A percentile compares a stretch with the other conserved stretches of the same genome.
Conservation (phyloP, 2,329 filamentous ascomycete species). For the Paecilomyces variotii region DNA sequence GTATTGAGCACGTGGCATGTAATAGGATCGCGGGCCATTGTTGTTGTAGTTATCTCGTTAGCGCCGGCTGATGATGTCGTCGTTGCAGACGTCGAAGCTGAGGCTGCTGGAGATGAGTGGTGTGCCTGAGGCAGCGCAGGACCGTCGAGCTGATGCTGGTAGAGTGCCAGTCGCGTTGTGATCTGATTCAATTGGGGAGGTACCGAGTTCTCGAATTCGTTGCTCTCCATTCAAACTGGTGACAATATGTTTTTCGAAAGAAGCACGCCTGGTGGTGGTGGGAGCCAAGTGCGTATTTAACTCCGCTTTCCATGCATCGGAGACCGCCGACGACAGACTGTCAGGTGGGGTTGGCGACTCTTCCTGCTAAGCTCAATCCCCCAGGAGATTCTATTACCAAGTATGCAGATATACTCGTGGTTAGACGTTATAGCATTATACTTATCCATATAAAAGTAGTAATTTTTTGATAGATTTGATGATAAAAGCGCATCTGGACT, state of each 20-base stretch:
- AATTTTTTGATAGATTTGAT: too few species aligned
- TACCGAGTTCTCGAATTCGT: conserved; percentile 9
- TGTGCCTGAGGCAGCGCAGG: background rate
- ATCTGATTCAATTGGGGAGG: conserved; percentile 15
- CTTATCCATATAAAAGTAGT: too few species aligned
- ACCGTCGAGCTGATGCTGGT: conserved; percentile 24
- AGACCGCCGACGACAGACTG: conserved; percentile 24
- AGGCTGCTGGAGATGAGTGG: background rate
- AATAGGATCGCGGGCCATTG: conserved; percentile 38
- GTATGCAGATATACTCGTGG: background rate
- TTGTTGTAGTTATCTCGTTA: conserved; percentile 4
- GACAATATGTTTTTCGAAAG: background rate
- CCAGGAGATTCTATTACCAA: background rate
- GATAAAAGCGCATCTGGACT: too few species aligned
- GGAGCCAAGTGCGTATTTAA: conserved; percentile 8
- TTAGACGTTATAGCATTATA: too few species aligned
- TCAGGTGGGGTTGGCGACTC: conserved; percentile 8
- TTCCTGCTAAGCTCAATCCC: background rate
- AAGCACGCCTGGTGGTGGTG: background rate
- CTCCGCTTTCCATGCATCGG: conserved; percentile 21
- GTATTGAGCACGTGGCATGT: conserved; percentile 46
- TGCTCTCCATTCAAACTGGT: conserved; percentile 6
- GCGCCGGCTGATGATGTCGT: conserved; percentile 5
- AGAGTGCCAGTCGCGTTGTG: conserved; percentile 24
- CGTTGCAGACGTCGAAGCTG: conserved; percentile 6